Evolutionary conservation across 805 yeast genomes (phyloP).

Genomic region (Candida nemodendra): DNA sequence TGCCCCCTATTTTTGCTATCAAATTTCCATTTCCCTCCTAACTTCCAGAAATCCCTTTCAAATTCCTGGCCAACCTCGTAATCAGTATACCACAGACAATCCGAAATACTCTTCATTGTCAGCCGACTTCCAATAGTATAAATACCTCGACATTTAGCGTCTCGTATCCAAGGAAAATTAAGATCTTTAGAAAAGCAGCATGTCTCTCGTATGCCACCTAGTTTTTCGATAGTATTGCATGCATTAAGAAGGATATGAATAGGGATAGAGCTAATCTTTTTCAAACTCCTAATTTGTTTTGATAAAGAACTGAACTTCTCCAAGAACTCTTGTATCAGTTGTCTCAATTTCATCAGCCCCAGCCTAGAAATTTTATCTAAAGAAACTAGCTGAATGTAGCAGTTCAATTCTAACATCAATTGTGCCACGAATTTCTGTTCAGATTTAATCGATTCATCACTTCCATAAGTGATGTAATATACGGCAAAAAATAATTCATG

Average conservation of each 20-base stretch:
- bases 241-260: slow-evolving; percentile 14
- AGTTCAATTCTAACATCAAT: slow-evolving; percentile 14
- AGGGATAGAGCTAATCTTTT: slow-evolving; percentile 11
- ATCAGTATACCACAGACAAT: slow-evolving; percentile 16
- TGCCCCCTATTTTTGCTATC: slow-evolving; percentile 11
- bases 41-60: slow-evolving; percentile 9
- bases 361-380: slow-evolving; percentile 1
- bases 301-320: slow-evolving; percentile 1
- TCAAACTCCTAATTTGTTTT: slow-evolving; percentile 4
- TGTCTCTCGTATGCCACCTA: slow-evolving; percentile 4
- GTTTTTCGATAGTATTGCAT: slow-evolving; percentile 7
- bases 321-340: slow-evolving; percentile 5
- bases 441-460: background rate
- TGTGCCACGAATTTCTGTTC: slow-evolving; percentile 6
- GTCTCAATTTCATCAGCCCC: background rate
- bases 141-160: slow-evolving; percentile 7
- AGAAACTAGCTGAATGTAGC: slow-evolving; percentile 9
- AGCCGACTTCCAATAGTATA: slow-evolving; percentile 9
- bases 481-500: slow-evolving; percentile 15
- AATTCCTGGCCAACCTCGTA: slow-evolving; percentile 8
- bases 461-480: slow-evolving; percentile 5
- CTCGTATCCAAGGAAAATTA: slow-evolving; percentile 11
- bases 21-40: slow-evolving; percentile 13
- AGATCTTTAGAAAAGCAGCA: slow-evolving; percentile 11
- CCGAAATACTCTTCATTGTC: slow-evolving; percentile 13